Evolutionary conservation across 805 yeast species (phyloP).

Genomic region (Pichia californica): DNA sequence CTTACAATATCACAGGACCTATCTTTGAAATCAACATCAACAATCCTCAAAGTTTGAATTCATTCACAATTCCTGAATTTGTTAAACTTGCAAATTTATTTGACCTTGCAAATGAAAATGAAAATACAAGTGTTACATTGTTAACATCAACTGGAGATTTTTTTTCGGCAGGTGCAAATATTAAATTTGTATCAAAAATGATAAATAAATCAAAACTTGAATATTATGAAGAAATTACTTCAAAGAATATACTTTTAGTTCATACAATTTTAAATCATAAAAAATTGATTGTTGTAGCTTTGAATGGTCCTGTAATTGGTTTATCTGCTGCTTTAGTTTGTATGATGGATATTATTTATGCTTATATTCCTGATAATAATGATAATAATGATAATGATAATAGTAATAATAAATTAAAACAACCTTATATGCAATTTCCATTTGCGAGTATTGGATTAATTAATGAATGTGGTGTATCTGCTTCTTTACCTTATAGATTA

Average conservation of each 20-base stretch:
- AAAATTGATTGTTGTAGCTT: slow-evolving; percentile 63
- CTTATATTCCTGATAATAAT: slow-evolving; percentile 17
- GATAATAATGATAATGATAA: neutral
- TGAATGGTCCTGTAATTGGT: slow-evolving; percentile 87
- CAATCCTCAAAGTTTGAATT: slow-evolving; percentile 56
- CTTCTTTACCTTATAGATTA: slow-evolving; percentile 59
- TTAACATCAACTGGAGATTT: slow-evolving; percentile 66
- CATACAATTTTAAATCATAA: slow-evolving; percentile 62
- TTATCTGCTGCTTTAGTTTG: slow-evolving; percentile 66
- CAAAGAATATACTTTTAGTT: slow-evolving; percentile 66
- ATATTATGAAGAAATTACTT: slow-evolving; percentile 32
- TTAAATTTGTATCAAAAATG: slow-evolving; percentile 32
- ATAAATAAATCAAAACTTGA: slow-evolving; percentile 15
- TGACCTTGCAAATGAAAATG: slow-evolving; percentile 56
- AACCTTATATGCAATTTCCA: slow-evolving; percentile 53
- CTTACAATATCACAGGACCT: slow-evolving; percentile 15
- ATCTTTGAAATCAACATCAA: slow-evolving; percentile 54
- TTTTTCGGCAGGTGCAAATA: slow-evolving; percentile 84
- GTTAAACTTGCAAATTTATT: slow-evolving; percentile 51
- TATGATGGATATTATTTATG: slow-evolving; percentile 72
- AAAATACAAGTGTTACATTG: slow-evolving; percentile 56
- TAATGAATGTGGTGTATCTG: slow-evolving; percentile 72
- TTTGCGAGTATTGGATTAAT: slow-evolving; percentile 79
- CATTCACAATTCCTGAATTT: slow-evolving; percentile 62
- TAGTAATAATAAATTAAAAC: too few species aligned